phyloP scores from a whole-genome alignment of 805 yeast species.

The Torulaspora gathmanii region DNA sequence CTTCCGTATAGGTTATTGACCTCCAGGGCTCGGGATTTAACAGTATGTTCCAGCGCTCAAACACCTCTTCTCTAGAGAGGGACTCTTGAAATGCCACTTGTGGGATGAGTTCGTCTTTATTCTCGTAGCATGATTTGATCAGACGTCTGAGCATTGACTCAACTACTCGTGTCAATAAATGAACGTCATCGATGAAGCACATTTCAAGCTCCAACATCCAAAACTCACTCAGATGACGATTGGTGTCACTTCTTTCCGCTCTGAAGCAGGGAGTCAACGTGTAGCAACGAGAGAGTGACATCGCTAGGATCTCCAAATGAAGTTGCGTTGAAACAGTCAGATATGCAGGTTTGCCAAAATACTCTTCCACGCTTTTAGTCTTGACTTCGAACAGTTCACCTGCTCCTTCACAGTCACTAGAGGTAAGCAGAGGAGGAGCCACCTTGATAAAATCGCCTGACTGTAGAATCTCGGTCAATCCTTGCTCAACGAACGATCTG shows the following conservation, averaged over 20 bases:
- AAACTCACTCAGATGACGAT: conserved; percentile 86
- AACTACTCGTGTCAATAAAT: conserved; percentile 57
- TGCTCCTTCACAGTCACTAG: conserved; percentile 96
- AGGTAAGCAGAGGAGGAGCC: conserved; percentile 79
- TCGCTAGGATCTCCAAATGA: conserved; percentile 76
- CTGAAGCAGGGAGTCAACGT: conserved; percentile 87
- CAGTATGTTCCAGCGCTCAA: conserved; percentile 58
- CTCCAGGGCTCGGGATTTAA: conserved; percentile 51
- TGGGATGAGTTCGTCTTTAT: conserved; percentile 25
- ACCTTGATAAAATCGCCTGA: conserved; percentile 59
- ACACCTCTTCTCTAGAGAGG: conserved; percentile 31
- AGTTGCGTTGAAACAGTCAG: conserved; percentile 89
- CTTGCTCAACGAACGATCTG: conserved; percentile 60
- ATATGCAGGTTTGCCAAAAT: conserved; percentile 62
- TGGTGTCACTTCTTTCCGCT: conserved; percentile 89
- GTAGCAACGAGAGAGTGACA: conserved; percentile 79
- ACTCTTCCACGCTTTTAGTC: conserved; percentile 34
- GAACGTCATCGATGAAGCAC: conserved; percentile 55
- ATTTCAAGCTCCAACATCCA: conserved; percentile 98
- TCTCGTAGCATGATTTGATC: conserved; percentile 32
- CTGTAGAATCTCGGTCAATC: conserved; percentile 52
- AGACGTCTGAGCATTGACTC: conserved; percentile 65
- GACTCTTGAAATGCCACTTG: conserved; percentile 13
- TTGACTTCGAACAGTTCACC: conserved; percentile 77
- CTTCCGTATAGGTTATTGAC: conserved; percentile 68